Conservation (phyloP, 176 grass and related monocot species). For the Saccharum spontaneum region DNA sequence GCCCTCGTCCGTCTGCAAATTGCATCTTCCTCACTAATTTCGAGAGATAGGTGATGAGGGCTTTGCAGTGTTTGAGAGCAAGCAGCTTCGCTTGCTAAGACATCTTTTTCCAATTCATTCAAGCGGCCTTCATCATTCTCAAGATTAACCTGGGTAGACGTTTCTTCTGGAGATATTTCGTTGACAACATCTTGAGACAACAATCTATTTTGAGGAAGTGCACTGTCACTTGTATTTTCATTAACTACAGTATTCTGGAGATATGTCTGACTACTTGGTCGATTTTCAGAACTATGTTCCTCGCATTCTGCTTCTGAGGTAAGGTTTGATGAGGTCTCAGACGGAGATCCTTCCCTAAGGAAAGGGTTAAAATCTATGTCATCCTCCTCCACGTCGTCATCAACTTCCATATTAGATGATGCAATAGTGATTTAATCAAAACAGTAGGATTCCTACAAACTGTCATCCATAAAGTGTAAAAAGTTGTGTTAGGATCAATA, state of each 20-base stretch:
- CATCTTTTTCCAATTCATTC: slow-evolving; percentile 33
- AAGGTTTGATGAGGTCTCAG: slow-evolving; percentile 74
- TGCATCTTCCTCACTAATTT: slow-evolving; percentile 68
- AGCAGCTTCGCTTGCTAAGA: slow-evolving; percentile 22
- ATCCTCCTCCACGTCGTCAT: slow-evolving; percentile 85
- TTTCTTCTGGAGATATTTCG: slow-evolving; percentile 18
- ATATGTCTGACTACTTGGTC: slow-evolving; percentile 11
- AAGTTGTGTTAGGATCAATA: not conserved
- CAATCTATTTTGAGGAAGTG: slow-evolving; percentile 24
- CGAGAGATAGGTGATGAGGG: slow-evolving; percentile 9
- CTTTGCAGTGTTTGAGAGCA: slow-evolving; percentile 21
- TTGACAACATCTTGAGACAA: not conserved
- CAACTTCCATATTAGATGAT: slow-evolving; percentile 58
- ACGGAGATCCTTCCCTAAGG: slow-evolving; percentile 61
- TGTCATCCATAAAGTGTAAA: slow-evolving; percentile 28
- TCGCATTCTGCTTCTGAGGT: slow-evolving; percentile 70
- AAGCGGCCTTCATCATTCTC: not conserved
- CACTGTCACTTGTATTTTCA: slow-evolving; percentile 26
- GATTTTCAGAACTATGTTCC: slow-evolving; percentile 37
- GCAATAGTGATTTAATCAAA: not conserved
- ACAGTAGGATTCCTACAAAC: slow-evolving; percentile 9
- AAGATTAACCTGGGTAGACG: slow-evolving; percentile 6
- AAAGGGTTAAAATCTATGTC: slow-evolving; percentile 89
- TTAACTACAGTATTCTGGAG: slow-evolving; percentile 4
- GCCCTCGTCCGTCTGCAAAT: slow-evolving; percentile 75